Evolutionary conservation across 2,329 filamentous ascomycete genomes (phyloP).

Genomic region (Ophiosphaerella herpotricha): DNA sequence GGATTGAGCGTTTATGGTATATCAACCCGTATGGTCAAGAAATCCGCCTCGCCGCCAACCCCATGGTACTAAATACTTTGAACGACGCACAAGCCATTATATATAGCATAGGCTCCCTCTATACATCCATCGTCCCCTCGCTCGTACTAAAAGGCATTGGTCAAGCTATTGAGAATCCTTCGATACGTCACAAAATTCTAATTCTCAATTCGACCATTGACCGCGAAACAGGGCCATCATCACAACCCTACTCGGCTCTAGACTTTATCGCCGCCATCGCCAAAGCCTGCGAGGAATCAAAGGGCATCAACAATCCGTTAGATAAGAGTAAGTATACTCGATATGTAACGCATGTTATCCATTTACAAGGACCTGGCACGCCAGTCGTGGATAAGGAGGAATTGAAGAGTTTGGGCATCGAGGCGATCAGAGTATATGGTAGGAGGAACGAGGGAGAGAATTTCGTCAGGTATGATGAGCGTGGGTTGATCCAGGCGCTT

Average conservation of each 20-base stretch:
- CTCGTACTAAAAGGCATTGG: constrained; percentile 79
- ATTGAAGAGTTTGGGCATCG: constrained; percentile 71
- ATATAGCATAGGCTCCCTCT: constrained; percentile 92
- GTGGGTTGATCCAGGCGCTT: constrained; percentile 73
- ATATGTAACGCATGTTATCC: constrained; percentile 84
- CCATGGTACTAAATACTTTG: constrained; percentile 74
- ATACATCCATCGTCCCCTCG: constrained; percentile 85
- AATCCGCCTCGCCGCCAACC: constrained; percentile 82
- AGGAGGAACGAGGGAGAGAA: constrained; percentile 60
- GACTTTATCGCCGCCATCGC: constrained; percentile 85
- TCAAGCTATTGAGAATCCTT: constrained; percentile 59
- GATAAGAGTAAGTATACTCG: constrained; percentile 57
- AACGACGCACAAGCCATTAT: constrained; percentile 69
- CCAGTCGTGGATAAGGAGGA: constrained; percentile 71
- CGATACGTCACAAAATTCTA: constrained; percentile 72
- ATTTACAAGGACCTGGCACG: constrained; percentile 72
- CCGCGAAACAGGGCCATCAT: constrained; percentile 78
- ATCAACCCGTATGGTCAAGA: constrained; percentile 99
- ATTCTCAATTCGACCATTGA: constrained; percentile 85
- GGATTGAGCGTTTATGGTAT: constrained; percentile 88
- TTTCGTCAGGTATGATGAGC: constrained; percentile 74
- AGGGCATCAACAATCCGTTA: constrained; percentile 11
- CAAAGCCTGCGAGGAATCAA: constrained; percentile 65
- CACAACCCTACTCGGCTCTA: constrained; percentile 68
- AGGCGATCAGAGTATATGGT: constrained; percentile 77